These are phyloP conservation scores for Remersonia thermophila DNA, from an alignment of 2,329 filamentous ascomycete genomes.

Conservation along the genomic window DNA sequence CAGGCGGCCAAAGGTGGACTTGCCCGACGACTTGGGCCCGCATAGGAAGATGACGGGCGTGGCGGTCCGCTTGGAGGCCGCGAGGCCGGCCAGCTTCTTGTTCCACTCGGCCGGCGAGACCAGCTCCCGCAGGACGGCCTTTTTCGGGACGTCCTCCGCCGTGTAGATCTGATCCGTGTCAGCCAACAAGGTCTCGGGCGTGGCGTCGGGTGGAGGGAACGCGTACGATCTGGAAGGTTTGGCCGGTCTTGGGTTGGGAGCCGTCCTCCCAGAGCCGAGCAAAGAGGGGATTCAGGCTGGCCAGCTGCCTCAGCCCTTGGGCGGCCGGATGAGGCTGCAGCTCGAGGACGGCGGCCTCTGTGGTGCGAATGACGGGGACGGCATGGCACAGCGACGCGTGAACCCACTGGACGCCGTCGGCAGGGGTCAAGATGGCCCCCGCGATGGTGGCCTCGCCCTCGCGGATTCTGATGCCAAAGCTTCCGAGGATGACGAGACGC, in stretches of 20 bases:
- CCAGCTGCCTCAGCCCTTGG: conserved; percentile 39
- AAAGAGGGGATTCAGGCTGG: conserved; percentile 53
- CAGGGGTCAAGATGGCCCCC: conserved; percentile 47
- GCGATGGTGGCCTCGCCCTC: conserved; percentile 52
- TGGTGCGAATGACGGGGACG: conserved; percentile 50
- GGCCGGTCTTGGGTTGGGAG: conserved; percentile 18
- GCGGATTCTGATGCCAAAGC: conserved; percentile 50
- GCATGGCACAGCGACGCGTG: conserved; percentile 59
- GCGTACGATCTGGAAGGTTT: conserved; percentile 40
- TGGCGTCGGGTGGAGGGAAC: background rate
- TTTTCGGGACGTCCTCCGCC: conserved; percentile 39
- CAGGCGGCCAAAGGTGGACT: conserved; percentile 60
- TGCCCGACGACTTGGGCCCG: conserved; percentile 61
- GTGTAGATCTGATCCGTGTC: conserved; percentile 36
- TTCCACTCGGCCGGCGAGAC: conserved; percentile 49
- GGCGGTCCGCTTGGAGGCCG: conserved; percentile 23
- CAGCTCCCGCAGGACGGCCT: conserved; percentile 39
- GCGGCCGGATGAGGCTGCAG: conserved; percentile 41
- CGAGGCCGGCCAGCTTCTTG: conserved; percentile 39
- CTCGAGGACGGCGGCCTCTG: conserved; percentile 38
- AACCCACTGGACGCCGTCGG: conserved; percentile 39
- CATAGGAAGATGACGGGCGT: conserved; percentile 44
- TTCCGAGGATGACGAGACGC: conserved; percentile 53
- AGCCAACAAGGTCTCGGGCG: conserved; percentile 14
- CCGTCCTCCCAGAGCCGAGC: conserved; percentile 49